Conservation (phyloP, 768 basidiomycete species). For the Lactarius indigo region DNA sequence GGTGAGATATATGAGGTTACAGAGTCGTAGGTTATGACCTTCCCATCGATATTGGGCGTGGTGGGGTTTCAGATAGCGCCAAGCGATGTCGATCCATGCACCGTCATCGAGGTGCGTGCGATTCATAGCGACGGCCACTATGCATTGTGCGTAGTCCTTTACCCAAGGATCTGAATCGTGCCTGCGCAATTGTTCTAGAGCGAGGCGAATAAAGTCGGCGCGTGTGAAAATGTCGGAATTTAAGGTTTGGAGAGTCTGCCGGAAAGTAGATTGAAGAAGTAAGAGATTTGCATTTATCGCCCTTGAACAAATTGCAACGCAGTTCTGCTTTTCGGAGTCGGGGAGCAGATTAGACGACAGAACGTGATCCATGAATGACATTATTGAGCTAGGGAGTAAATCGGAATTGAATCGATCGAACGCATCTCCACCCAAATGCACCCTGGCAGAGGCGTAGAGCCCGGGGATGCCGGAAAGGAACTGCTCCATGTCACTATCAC, state of each 20-base stretch:
- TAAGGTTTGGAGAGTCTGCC: not conserved
- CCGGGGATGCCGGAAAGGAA: slow-evolving; percentile 2
- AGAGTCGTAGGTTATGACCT: not conserved
- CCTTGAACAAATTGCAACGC: not conserved
- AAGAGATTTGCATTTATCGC: not conserved
- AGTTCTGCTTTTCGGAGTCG: not conserved
- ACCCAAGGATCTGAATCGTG: not conserved
- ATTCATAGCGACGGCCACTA: slow-evolving; percentile 4
- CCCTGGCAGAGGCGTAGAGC: not conserved
- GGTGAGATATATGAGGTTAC: slow-evolving; percentile 1
- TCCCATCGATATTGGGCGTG: not conserved
- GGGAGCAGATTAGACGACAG: too few relatives aligned
- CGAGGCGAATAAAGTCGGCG: slow-evolving; percentile 4
- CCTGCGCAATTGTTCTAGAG: not conserved
- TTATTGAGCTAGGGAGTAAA: not conserved
- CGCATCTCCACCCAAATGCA: not conserved
- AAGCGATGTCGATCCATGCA: not conserved
- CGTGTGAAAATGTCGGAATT: not conserved
- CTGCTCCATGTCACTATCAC: slow-evolving; percentile 3
- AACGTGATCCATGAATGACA: too few relatives aligned
- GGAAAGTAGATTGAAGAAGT: not conserved
- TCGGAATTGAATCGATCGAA: not conserved
- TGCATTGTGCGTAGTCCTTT: slow-evolving; percentile 1
- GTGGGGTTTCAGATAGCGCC: not conserved
- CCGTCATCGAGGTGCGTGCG: not conserved